Percentiles rank a stretch among this genome's conserved stretches.
Evolutionary conservation across 345 rosid genomes (phyloP).

Genomic region (Populus deltoides): DNA sequence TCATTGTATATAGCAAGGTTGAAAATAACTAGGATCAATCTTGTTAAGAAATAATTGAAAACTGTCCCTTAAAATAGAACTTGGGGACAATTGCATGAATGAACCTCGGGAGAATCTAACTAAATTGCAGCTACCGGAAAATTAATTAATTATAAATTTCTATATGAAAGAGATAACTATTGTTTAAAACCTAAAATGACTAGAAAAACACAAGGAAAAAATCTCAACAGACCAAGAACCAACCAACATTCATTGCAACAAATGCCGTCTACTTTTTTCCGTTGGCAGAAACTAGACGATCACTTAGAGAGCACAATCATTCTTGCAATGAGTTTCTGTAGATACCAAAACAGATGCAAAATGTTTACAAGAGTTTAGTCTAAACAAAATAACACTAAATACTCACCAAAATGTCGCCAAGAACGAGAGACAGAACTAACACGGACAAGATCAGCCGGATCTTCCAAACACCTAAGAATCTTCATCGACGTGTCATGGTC

Average conservation of each 20-base stretch:
- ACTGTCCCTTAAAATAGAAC: neutral
- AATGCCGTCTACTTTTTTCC: neutral
- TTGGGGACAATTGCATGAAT: neutral
- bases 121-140: neutral
- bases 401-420: constrained; percentile 72
- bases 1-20: neutral
- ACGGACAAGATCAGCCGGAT: constrained; percentile 66
- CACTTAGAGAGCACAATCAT: neutral
- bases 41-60: neutral
- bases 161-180: neutral
- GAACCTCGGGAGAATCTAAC: neutral
- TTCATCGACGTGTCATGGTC: constrained; percentile 40
- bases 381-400: neutral
- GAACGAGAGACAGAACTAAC: constrained; percentile 60
- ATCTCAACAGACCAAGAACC: neutral
- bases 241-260: neutral
- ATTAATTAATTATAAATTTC: neutral
- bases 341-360: neutral
- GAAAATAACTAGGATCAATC: neutral
- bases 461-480: constrained; percentile 53
- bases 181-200: neutral
- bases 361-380: neutral
- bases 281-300: neutral
- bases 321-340: neutral
- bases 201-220: neutral